Base-by-base conservation (phyloP, 2,329 filamentous ascomycete genomes). In the Rhexocercosporidium sp. region DNA sequence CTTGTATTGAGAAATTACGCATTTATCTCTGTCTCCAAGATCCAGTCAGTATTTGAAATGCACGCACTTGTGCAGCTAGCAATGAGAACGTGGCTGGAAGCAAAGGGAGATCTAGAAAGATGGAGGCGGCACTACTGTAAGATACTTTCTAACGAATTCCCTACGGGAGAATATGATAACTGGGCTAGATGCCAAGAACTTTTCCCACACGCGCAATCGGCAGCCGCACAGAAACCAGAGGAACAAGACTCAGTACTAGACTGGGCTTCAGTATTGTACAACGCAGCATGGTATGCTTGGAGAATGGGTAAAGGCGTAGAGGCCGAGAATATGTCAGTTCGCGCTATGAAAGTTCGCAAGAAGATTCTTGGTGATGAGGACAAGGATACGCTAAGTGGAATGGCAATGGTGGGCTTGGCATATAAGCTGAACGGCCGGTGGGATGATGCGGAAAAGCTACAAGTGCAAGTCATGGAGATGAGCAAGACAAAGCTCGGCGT, bases 1-100 rank as follows among this genome's bases (percentile, higher is more conserved):
- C 20, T 66, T 0, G 69, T 72, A 0, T 73, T 84, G n/a, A 69
- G 69, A 56, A 70, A 78, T 63, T 83, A 75, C 68, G 80, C 73
- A 0, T 77, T 83, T 3, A 69, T 83, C 11, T 66, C 56, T 1
- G 20, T n/a, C n/a, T n/a, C n/a, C n/a, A n/a, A n/a, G n/a, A n/a
- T n/a, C n/a, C n/a, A n/a, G n/a, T n/a, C n/a, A n/a, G n/a, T n/a
- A n/a, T 68, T 64, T 22, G 66, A 64, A 14, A 69, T 71, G 62
- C 65, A 44, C n/a, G 41, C 14, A 12, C 41, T 44, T 18, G 41
- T 44, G 41, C 41, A 44, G 14, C 41, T 44, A 67, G 49, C 66
- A 1, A 71, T 56, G 2, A 44, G 59, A 41, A 59, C 57, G 20
- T 71, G 66, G 70, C 51, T 70, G 18, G 59, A 76, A 64, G 65